These are phyloP conservation scores for Takashimella koratensis DNA, from an alignment of 1,284 basidiomycete genomes.

Conservation along the genomic window DNA sequence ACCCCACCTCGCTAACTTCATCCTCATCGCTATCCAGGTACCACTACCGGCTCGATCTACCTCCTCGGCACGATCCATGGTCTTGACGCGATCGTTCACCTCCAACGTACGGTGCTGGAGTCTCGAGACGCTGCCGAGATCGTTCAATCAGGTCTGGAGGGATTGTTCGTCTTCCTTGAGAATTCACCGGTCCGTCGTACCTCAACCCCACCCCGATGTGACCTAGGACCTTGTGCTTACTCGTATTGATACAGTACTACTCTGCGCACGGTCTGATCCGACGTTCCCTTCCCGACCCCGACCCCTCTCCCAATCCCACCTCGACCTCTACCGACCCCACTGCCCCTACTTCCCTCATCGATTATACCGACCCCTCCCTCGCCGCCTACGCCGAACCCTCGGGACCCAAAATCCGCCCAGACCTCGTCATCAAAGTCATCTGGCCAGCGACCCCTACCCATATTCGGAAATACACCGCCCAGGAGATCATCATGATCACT, in stretches of 20 bases:
- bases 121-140: conserved; percentile 27
- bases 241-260: conserved; percentile 43
- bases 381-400: too few relatives aligned
- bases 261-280: conserved; percentile 39
- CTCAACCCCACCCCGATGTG: neutral
- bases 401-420: too few relatives aligned
- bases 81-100: conserved; percentile 57
- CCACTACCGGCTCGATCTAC: conserved; percentile 53
- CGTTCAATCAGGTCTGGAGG: conserved; percentile 21
- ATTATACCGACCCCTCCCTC: too few relatives aligned
- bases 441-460: conserved; percentile 79
- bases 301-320: too few relatives aligned
- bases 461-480: conserved; percentile 79
- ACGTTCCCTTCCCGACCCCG: conserved; percentile 5
- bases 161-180: conserved; percentile 32
- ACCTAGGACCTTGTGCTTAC: conserved; percentile 46
- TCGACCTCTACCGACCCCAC: too few relatives aligned
- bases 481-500: conserved; percentile 65
- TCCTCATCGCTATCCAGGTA: conserved; percentile 50
- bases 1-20: neutral
- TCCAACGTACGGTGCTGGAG: conserved; percentile 59
- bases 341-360: too few relatives aligned
- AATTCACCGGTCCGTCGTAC: conserved; percentile 39
- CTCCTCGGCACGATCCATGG: conserved; percentile 51
- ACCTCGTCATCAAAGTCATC: conserved; percentile 61